A percentile compares a stretch with the other conserved stretches of the same genome.
Evolutionary conservation across 306 rosid species (phyloP).

Genomic region (Quercus dentata): DNA sequence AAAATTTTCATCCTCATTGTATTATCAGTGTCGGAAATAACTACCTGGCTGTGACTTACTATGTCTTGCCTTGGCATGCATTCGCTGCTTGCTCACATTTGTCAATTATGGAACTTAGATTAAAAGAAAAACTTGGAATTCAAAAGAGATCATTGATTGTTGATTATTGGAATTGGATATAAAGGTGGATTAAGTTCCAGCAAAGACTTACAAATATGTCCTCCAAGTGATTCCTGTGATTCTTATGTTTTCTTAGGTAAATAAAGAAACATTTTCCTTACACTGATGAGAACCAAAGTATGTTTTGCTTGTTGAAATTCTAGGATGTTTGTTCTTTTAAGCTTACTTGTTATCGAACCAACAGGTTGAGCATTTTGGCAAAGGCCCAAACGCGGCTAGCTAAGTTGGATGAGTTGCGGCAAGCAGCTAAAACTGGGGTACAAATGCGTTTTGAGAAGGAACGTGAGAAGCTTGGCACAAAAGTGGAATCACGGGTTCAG

Average conservation of each 20-base stretch:
- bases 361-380: constrained; percentile 75
- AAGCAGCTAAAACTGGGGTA: constrained; percentile 80
- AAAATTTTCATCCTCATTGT: no score
- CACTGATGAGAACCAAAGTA: no score
- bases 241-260: background rate
- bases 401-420: constrained; percentile 76
- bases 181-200: no score
- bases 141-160: no score
- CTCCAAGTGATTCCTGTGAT: background rate
- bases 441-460: constrained; percentile 70
- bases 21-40: background rate
- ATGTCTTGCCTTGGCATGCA: background rate
- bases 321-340: background rate
- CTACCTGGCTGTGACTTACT: background rate
- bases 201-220: no score
- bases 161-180: no score
- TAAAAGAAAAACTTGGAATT: no score
- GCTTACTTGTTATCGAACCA: constrained; percentile 25
- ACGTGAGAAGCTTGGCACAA: constrained; percentile 63
- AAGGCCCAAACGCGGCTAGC: constrained; percentile 86
- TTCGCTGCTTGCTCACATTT: background rate
- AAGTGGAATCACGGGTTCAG: constrained; percentile 82
- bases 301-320: background rate
- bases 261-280: background rate
- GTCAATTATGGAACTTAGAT: background rate